phyloP scores from a whole-genome alignment of 306 rosid genomes.

The Rosa rugosa region DNA sequence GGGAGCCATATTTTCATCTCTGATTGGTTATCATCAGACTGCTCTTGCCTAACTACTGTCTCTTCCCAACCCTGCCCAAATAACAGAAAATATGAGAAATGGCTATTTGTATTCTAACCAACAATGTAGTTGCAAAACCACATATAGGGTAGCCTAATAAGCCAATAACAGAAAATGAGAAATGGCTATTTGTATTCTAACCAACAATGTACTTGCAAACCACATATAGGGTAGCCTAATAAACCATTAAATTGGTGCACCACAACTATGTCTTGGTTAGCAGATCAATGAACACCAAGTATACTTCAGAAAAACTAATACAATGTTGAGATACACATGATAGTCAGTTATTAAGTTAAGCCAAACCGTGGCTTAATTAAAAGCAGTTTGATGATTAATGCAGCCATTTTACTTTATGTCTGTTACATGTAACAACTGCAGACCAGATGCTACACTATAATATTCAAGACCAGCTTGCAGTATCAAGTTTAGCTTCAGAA shows the following conservation, averaged over 20 bases:
- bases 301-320: neutral
- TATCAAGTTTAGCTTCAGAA: neutral
- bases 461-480: neutral
- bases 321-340: neutral
- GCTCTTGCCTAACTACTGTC: constrained; percentile 82
- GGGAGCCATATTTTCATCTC: constrained; percentile 95
- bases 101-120: too few species aligned
- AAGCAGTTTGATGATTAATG: neutral
- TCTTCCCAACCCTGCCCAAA: constrained; percentile 94
- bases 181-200: too few species aligned
- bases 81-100: too few species aligned
- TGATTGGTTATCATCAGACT: constrained; percentile 64
- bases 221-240: neutral
- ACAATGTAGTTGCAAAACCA: too few species aligned
- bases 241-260: neutral
- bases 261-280: neutral
- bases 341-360: neutral
- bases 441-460: neutral
- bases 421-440: neutral
- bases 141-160: neutral
- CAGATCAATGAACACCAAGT: neutral
- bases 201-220: too few species aligned
- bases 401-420: neutral
- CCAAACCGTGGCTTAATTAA: neutral
- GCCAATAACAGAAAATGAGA: neutral